Percentiles rank a stretch among this genome's conserved stretches.
These are phyloP conservation scores for Lactarius quietus DNA, from an alignment of 768 basidiomycete species.

Conservation along the genomic window DNA sequence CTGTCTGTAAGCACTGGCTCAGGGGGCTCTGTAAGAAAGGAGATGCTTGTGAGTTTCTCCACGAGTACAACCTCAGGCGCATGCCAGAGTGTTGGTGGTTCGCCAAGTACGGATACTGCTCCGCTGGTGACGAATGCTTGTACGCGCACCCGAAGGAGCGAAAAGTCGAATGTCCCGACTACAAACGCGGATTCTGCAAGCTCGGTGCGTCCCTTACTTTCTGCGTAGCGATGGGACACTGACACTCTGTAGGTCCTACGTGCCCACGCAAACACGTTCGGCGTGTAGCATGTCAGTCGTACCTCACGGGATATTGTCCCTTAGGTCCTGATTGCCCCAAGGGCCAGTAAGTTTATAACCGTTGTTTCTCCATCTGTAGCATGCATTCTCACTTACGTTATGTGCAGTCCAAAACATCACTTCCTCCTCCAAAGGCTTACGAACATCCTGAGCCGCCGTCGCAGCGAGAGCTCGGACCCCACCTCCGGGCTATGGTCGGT, in stretches of 20 bases:
- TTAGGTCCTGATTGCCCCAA: slow-evolving; percentile 81
- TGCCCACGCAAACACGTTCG: slow-evolving; percentile 94
- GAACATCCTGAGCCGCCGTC: slow-evolving; percentile 73
- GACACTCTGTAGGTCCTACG: slow-evolving; percentile 55
- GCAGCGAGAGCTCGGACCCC: slow-evolving; percentile 82
- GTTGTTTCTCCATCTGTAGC: background rate
- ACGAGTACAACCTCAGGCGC: slow-evolving; percentile 95
- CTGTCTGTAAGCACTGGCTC: slow-evolving; percentile 99
- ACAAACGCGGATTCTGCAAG: slow-evolving; percentile 92
- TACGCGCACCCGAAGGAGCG: slow-evolving; percentile 95
- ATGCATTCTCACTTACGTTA: slow-evolving; percentile 14
- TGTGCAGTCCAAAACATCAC: slow-evolving; percentile 65
- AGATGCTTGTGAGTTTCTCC: slow-evolving; percentile 95
- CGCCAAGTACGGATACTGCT: slow-evolving; percentile 96
- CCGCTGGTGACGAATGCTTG: slow-evolving; percentile 94
- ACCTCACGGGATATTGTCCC: slow-evolving; percentile 91
- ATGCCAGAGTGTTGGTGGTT: slow-evolving; percentile 99
- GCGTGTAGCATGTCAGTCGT: slow-evolving; percentile 85
- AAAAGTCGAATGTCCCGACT: slow-evolving; percentile 91
- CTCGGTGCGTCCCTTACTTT: slow-evolving; percentile 55
- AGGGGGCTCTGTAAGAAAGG: slow-evolving; percentile 98
- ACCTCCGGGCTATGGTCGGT: slow-evolving; percentile 88
- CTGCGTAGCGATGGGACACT: slow-evolving; percentile 13
- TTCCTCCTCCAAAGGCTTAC: slow-evolving; percentile 70
- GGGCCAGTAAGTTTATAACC: slow-evolving; percentile 68